phyloP scores from a whole-genome alignment of 495 filamentous ascomycete genomes.

The Hypoxylon fragiforme region DNA sequence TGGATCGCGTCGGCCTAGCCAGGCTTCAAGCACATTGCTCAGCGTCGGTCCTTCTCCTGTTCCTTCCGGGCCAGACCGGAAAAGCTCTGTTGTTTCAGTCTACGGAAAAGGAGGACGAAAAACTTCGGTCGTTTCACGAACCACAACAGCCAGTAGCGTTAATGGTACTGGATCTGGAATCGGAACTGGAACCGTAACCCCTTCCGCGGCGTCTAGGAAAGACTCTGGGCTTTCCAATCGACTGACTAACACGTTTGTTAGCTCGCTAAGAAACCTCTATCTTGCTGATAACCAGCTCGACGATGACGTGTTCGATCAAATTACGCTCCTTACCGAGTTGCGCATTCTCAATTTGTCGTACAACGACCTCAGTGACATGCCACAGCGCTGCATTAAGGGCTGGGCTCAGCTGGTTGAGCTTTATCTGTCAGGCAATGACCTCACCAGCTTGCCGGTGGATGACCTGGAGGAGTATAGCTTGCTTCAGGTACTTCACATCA shows the following conservation, averaged over 20 bases:
- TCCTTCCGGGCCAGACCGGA: constrained; percentile 62
- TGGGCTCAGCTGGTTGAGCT: constrained; percentile 89
- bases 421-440: constrained; percentile 93
- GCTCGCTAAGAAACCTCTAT: constrained; percentile 78
- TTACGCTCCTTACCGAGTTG: constrained; percentile 79
- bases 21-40: constrained; percentile 74
- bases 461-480: constrained; percentile 86
- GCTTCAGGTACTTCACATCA: constrained; percentile 90
- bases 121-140: constrained; percentile 78
- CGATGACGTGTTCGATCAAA: constrained; percentile 91
- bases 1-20: constrained; percentile 81
- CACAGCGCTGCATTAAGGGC: constrained; percentile 79
- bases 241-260: constrained; percentile 79
- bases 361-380: constrained; percentile 91
- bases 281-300: constrained; percentile 92
- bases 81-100: constrained; percentile 78
- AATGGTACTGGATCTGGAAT: constrained; percentile 39
- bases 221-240: constrained; percentile 81
- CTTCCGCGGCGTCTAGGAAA: constrained; percentile 64
- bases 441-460: constrained; percentile 88
- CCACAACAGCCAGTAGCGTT: constrained; percentile 46
- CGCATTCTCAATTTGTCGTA: constrained; percentile 92
- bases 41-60: constrained; percentile 74
- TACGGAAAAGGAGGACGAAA: constrained; percentile 77
- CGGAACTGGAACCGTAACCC: constrained; percentile 45